Base-by-base conservation (phyloP, 2,329 filamentous ascomycete genomes). In the Pseudocercospora pini-densiflorae region DNA sequence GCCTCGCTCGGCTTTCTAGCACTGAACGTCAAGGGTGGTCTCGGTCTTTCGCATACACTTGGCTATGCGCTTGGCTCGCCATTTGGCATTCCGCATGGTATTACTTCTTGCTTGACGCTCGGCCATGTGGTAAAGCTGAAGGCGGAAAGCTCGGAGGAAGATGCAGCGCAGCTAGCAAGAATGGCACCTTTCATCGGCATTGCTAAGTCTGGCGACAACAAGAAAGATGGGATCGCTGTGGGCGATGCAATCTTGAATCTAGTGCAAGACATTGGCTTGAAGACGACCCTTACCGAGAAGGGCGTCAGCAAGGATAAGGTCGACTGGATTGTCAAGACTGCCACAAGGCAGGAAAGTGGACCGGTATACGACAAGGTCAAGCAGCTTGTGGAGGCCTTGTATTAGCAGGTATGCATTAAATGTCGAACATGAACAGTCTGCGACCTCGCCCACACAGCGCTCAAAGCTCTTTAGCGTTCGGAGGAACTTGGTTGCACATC, bases 11-110 rank as follows among this genome's bases (percentile, higher is more conserved):
- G 81, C 0, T 86, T 85, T 72, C 68, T 85, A 1, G 84, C 84
- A 0, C 75, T 80, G 65, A 85, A 86, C 62, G 69, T 86, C 29
- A 82, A 83, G 53, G 83, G 83, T n/a, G 80, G 81, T 0, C 73
- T 87, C 0, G 85, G 85, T 0, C 75, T 87, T 68, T 77, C 74
- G 24, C 78, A 79, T 61, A 68, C 73, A 1, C 70, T 80, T 1
- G 79, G 79, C 0, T 86, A 87, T 70, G 85, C 85, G 0, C 75
- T 88, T 2, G 86, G 86, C 0, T 81, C 79, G 2, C 85, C 86
- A 0, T 88, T 87, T 68, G 73, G 77, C 0, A 87, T 88, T 45
- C 86, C 86, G 0, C 85, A 88, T 68, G 85, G 85, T 0, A 82
- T 86, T 54, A 88, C 85, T 0, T 83, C 80, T 1, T 87, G 85